phyloP scores from a whole-genome alignment of 257 asterid species.

The Solanum chiquidenum region DNA sequence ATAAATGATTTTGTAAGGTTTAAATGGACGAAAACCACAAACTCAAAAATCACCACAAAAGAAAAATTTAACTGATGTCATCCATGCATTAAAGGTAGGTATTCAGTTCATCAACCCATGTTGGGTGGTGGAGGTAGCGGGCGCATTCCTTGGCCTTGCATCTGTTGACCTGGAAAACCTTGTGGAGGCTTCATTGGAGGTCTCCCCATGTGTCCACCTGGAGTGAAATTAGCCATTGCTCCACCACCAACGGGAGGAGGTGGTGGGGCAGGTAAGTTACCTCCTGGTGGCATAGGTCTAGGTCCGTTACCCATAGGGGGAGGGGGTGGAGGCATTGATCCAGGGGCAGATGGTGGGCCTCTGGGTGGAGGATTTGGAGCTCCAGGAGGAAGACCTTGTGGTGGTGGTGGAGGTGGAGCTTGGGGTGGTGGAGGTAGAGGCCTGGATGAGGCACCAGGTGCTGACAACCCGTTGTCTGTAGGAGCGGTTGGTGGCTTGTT shows the following conservation, averaged over 20 bases:
- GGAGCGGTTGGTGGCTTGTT: slow-evolving; percentile 55
- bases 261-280: slow-evolving; percentile 84
- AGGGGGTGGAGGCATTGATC: slow-evolving; percentile 41
- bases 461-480: slow-evolving; percentile 46
- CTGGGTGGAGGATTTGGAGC: slow-evolving; percentile 50
- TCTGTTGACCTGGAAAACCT: slow-evolving; percentile 67
- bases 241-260: slow-evolving; percentile 78
- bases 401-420: slow-evolving; percentile 24
- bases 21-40: not conserved
- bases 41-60: not conserved
- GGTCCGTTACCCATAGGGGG: slow-evolving; percentile 76
- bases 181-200: slow-evolving; percentile 79
- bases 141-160: slow-evolving; percentile 48
- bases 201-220: slow-evolving; percentile 74
- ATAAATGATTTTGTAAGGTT: not conserved
- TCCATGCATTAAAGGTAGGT: not conserved
- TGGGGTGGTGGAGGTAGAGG: slow-evolving; percentile 30
- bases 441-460: slow-evolving; percentile 54
- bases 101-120: slow-evolving; percentile 37
- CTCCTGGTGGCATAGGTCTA: slow-evolving; percentile 98
- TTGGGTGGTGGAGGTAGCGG: slow-evolving; percentile 74
- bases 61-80: not conserved
- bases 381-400: slow-evolving; percentile 57
- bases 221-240: slow-evolving; percentile 73
- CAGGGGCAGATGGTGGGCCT: slow-evolving; percentile 36